Percentiles rank a stretch among this genome's conserved stretches.
Conservation (phyloP, 2,329 filamentous ascomycete species). For the Microdochium bolleyi region DNA sequence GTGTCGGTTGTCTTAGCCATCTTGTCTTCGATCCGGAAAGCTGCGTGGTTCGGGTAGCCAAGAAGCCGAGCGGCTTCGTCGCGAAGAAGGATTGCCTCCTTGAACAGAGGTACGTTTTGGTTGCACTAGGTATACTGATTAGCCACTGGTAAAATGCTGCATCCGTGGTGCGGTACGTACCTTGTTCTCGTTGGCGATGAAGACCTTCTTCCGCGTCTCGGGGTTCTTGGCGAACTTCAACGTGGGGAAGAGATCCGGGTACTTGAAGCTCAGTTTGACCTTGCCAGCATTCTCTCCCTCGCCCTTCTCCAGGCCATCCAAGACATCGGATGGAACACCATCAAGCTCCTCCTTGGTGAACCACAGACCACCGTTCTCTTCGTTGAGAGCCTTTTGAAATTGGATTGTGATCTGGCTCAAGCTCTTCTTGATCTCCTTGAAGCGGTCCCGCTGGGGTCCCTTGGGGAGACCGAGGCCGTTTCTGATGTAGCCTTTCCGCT, state of each 20-base stretch:
- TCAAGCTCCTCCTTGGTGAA: constrained; percentile 66
- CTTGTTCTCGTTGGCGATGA: constrained; percentile 75
- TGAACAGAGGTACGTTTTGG: constrained; percentile 65
- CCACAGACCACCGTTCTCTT: constrained; percentile 77
- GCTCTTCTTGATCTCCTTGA: constrained; percentile 81
- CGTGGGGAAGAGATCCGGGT: constrained; percentile 71
- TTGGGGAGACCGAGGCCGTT: constrained; percentile 68
- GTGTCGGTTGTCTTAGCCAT: constrained; percentile 73
- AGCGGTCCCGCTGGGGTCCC: constrained; percentile 64
- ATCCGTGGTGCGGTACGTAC: constrained; percentile 19
- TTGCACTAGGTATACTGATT: constrained; percentile 39
- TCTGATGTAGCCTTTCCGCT: constrained; percentile 67
- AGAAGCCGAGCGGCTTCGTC: constrained; percentile 72
- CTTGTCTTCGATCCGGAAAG: constrained; percentile 71
- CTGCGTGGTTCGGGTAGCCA: constrained; percentile 70
- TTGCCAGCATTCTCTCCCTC: constrained; percentile 65
- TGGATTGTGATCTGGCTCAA: constrained; percentile 66
- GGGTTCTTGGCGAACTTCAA: constrained; percentile 69
- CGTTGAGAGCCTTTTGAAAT: constrained; percentile 74
- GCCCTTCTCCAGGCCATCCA: constrained; percentile 62
- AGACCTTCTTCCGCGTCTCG: constrained; percentile 60
- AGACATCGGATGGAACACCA: constrained; percentile 65
- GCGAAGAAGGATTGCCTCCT: constrained; percentile 64
- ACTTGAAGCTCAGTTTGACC: constrained; percentile 72
- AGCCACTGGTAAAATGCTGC: neutral